Evolutionary conservation across 2,329 filamentous ascomycete species (phyloP).

Genomic region (Blastomyces parvus): DNA sequence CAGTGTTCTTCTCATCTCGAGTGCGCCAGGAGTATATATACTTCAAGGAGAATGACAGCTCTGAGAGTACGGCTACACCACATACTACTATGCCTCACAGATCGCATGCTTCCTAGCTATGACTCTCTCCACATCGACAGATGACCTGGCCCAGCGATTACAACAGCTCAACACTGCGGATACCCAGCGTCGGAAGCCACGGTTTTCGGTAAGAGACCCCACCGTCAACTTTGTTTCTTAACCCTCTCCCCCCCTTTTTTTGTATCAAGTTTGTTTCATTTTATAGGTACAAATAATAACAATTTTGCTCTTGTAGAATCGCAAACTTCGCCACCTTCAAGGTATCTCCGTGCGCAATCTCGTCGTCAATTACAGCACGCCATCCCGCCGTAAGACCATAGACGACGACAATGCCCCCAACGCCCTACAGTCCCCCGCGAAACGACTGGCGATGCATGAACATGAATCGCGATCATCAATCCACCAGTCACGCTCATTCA

Average conservation of each 20-base stretch:
- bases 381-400: conserved; percentile 51
- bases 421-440: conserved; percentile 55
- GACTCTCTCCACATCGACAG: background rate
- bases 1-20: background rate
- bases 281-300: background rate
- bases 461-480: conserved; percentile 39
- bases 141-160: conserved; percentile 1
- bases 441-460: conserved; percentile 49
- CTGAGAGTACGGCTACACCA: background rate
- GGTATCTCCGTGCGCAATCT: conserved; percentile 83
- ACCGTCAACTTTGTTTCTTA: background rate
- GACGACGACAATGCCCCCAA: conserved; percentile 68
- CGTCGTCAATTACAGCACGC: conserved; percentile 43
- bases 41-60: background rate
- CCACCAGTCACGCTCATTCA: conserved; percentile 52
- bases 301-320: conserved; percentile 50
- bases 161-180: conserved; percentile 19
- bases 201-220: conserved; percentile 39
- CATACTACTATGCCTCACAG: conserved; percentile 5
- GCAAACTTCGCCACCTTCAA: conserved; percentile 76
- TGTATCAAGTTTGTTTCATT: background rate
- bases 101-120: conserved; percentile 1
- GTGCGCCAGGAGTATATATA: background rate
- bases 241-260: background rate
- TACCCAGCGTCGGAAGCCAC: conserved; percentile 38